phyloP scores from a whole-genome alignment of 1,139 yeast genomes.

The Pneumocystis murina region DNA sequence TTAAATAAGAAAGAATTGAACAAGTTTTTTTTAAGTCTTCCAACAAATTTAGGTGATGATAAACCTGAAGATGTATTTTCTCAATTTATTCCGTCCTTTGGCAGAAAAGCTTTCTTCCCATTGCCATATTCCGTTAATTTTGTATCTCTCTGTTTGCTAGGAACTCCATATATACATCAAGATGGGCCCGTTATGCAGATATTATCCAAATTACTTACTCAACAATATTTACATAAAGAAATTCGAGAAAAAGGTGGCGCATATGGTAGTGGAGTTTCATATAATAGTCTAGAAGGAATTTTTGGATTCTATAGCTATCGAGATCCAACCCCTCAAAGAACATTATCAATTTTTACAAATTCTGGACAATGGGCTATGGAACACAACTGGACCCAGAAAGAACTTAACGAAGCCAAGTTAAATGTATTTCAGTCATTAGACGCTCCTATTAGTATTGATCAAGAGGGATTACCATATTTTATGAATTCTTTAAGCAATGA shows the following conservation, averaged over 20 bases:
- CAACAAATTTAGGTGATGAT: not conserved
- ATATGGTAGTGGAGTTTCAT: slow-evolving; percentile 87
- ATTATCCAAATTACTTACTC: slow-evolving; percentile 64
- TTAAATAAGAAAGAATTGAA: not conserved
- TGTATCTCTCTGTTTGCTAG: slow-evolving; percentile 52
- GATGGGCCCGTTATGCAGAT: slow-evolving; percentile 83
- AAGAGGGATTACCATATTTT: slow-evolving; percentile 58
- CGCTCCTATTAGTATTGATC: slow-evolving; percentile 70
- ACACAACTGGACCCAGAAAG: slow-evolving; percentile 40
- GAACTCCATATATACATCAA: slow-evolving; percentile 48
- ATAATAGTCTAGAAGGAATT: slow-evolving; percentile 67
- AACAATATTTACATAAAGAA: slow-evolving; percentile 72
- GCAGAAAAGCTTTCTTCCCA: slow-evolving; percentile 36
- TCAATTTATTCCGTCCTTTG: slow-evolving; percentile 2
- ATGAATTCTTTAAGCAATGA: slow-evolving; percentile 61
- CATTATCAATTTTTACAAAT: slow-evolving; percentile 46
- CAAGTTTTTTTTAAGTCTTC: not conserved
- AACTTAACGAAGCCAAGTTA: slow-evolving; percentile 76
- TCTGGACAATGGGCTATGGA: slow-evolving; percentile 43
- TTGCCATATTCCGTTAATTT: slow-evolving; percentile 86
- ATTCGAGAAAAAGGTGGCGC: slow-evolving; percentile 96
- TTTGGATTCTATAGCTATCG: slow-evolving; percentile 79
- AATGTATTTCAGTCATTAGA: slow-evolving; percentile 83
- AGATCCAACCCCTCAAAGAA: slow-evolving; percentile 72
- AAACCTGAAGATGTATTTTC: not conserved